Base-by-base conservation (phyloP, 2,329 filamentous ascomycete species). In the Helminthosporium solani region DNA sequence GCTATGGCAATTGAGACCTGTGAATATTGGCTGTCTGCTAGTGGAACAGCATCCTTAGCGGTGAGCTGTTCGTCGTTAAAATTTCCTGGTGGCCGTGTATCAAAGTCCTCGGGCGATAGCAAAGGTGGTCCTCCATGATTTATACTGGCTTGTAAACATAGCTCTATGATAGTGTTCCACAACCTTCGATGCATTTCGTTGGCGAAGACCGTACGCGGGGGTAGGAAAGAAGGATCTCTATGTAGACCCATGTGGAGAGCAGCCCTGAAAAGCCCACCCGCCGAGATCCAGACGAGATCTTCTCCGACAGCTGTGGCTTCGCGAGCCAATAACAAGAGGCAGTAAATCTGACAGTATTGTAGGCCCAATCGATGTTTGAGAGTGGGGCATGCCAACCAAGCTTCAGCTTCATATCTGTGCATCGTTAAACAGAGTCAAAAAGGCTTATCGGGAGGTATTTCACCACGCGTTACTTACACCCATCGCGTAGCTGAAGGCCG, bases 291-390 rank as follows among this genome's bases (percentile, higher is more conserved):
- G 2, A 66, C 63, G 15, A 69, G 48, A 37, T 66, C 64, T 12
- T 59, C 64, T 5, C 67, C 67, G 1, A 74, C 60, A 12, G 64
- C 62, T 2, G 65, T 53, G 5, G 54, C 40, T 37, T 74, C 66
- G 14, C 67, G 64, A 11, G 72, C 70, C 5, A 75, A 21, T 2
- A 74, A 46, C 2, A 73, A 52, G 0, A 75, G 58, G 6, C 71
- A 61, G 8, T 61, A 48, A 63, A 69, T 57, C 47, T 85, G 82
- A 0, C 85, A 49, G n/a, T 70, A 72, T 23, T 75, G 72, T 0
- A 83, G 65, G 1, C 68, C 73, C 0, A 84, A 66, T 0, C 73
- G 66, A 0, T 73, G 70, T 49, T 84, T 85, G 55, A 75, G 77
- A 2, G 75, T 68, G 0, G 81, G 82, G 4, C 74, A 73, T 0